phyloP scores from a whole-genome alignment of 495 filamentous ascomycete species.

The Penicillium goetzii region DNA sequence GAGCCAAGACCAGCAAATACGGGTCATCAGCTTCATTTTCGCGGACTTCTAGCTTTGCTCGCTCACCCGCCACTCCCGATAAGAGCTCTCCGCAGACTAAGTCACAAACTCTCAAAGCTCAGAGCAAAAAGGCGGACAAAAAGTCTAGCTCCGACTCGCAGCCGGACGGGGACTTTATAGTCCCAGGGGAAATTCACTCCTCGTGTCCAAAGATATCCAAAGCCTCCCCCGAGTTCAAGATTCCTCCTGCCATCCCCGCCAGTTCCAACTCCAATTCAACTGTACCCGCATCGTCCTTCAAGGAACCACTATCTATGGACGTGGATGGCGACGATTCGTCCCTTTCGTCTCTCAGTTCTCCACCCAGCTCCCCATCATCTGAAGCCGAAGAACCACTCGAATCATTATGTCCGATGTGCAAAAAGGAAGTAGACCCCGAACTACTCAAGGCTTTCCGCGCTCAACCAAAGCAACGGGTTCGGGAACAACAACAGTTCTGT shows the following conservation, averaged over 20 bases:
- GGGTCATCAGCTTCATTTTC: conserved; percentile 22
- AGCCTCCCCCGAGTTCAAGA: conserved; percentile 26
- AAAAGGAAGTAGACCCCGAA: conserved; percentile 57
- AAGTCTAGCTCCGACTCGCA: conserved; percentile 15
- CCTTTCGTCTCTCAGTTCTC: conserved; percentile 22
- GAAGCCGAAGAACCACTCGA: conserved; percentile 6
- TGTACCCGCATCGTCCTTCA: conserved; percentile 21
- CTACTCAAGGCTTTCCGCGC: conserved; percentile 53
- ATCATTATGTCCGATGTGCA: conserved; percentile 70
- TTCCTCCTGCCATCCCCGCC: conserved; percentile 26
- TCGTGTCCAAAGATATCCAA: conserved; percentile 17
- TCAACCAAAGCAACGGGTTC: conserved; percentile 57
- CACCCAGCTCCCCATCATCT: conserved; percentile 12
- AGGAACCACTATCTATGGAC: conserved; percentile 1
- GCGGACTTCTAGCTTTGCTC: conserved; percentile 20
- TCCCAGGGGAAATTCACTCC: conserved; percentile 33
- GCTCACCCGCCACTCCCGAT: conserved; percentile 22
- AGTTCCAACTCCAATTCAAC: conserved; percentile 33
- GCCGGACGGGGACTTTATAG: conserved; percentile 28
- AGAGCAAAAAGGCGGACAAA: conserved; percentile 7
- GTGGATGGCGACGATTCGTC: conserved; percentile 14
- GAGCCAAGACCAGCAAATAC: conserved; percentile 26
- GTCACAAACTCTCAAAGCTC: conserved; percentile 6
- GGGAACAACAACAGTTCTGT: conserved; percentile 71
- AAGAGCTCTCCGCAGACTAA: background rate